Evolutionary conservation across 192 early-diverging fungal species (phyloP).

Genomic region (Phycomyces nitens): DNA sequence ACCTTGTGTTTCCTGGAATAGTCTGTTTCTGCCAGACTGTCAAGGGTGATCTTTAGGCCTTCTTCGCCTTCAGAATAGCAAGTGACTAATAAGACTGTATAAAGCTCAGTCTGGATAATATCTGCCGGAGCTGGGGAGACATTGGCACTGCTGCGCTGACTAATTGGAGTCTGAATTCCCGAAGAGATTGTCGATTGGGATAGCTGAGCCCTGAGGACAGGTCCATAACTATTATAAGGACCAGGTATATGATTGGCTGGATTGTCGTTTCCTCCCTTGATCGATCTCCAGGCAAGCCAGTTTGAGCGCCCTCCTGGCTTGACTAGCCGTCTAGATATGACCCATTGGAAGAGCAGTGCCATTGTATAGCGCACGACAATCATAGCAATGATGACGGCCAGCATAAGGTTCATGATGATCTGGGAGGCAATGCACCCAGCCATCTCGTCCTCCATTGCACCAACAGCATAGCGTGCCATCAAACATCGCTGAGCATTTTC

Average conservation of each 20-base stretch:
- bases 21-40: conserved; percentile 74
- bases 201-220: not conserved
- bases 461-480: conserved; percentile 41
- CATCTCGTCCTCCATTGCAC: conserved; percentile 49
- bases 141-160: not conserved
- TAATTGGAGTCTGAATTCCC: not conserved
- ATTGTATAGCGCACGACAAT: conserved; percentile 58
- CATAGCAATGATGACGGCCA: conserved; percentile 51
- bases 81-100: conserved; percentile 79
- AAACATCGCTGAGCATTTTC: conserved; percentile 45
- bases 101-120: conserved; percentile 44
- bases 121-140: not conserved
- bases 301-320: conserved; percentile 45
- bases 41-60: conserved; percentile 76
- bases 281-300: conserved; percentile 44
- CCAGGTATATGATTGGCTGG: conserved; percentile 27
- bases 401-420: conserved; percentile 51
- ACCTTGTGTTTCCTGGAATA: conserved; percentile 84
- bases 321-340: conserved; percentile 52
- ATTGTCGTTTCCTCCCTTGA: conserved; percentile 33
- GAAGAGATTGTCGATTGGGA: not conserved
- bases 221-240: conserved; percentile 26
- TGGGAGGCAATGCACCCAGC: conserved; percentile 57
- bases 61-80: conserved; percentile 89
- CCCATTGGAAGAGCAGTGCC: conserved; percentile 60